Percentiles rank a stretch among this genome's conserved stretches.
Conservation (phyloP, 1,284 basidiomycete species). For the Cryptococcus wingfieldii region DNA sequence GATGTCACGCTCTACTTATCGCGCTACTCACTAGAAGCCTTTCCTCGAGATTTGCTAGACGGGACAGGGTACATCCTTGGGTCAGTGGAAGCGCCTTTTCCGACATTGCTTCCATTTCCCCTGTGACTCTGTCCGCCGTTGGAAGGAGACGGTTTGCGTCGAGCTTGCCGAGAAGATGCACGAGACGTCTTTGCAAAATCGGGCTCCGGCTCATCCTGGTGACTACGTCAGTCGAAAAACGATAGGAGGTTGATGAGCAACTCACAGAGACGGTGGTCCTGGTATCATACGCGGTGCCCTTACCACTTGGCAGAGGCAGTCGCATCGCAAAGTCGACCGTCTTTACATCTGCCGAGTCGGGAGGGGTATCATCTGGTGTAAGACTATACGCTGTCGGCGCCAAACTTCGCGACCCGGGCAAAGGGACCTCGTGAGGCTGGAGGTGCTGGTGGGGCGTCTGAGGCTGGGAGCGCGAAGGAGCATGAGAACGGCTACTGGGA, state of each 20-base stretch:
- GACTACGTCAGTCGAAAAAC: neutral
- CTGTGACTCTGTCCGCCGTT: neutral
- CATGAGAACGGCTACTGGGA: neutral
- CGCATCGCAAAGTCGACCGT: slow-evolving; percentile 11
- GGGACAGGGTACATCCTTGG: slow-evolving; percentile 14
- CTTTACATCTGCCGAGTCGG: neutral
- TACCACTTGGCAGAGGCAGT: slow-evolving; percentile 8
- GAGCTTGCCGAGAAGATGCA: neutral
- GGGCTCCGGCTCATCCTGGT: neutral
- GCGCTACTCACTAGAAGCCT: slow-evolving; percentile 8
- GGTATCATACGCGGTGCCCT: slow-evolving; percentile 8
- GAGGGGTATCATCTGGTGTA: neutral
- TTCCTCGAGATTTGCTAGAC: slow-evolving; percentile 8
- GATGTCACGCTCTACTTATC: neutral
- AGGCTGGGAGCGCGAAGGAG: neutral
- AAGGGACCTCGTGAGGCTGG: slow-evolving; percentile 6
- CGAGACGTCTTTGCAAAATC: neutral
- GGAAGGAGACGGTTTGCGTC: slow-evolving; percentile 4
- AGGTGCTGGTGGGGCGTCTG: neutral
- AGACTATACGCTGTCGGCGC: slow-evolving; percentile 12
- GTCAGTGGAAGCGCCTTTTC: neutral
- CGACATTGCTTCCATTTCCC: slow-evolving; percentile 2
- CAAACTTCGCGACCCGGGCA: slow-evolving; percentile 5
- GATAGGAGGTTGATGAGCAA: neutral
- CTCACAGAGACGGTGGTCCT: slow-evolving; percentile 13